Conservation (phyloP, 2,329 filamentous ascomycete species). For the Reticulascus tulasneorum region DNA sequence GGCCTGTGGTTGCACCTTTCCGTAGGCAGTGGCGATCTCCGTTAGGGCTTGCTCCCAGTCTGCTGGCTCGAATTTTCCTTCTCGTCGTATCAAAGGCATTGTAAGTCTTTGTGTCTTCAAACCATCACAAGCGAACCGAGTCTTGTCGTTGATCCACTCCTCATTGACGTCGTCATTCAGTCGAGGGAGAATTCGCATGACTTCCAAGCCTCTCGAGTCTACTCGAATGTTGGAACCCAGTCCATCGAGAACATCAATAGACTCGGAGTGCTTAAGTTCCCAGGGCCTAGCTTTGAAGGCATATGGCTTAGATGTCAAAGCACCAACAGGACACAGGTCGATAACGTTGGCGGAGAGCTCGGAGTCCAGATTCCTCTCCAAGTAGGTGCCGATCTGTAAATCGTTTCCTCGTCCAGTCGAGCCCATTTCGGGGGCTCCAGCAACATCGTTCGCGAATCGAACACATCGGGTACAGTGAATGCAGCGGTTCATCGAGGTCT, state of each 20-base stretch:
- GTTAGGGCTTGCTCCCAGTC: constrained; percentile 94
- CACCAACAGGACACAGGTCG: constrained; percentile 95
- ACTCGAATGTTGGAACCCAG: constrained; percentile 93
- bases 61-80: constrained; percentile 86
- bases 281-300: constrained; percentile 95
- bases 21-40: constrained; percentile 78
- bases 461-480: constrained; percentile 99
- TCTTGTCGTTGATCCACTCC: constrained; percentile 99
- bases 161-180: constrained; percentile 98
- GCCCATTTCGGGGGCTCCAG: constrained; percentile 91
- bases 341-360: constrained; percentile 97
- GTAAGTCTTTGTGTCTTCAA: constrained; percentile 94
- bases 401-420: constrained; percentile 94
- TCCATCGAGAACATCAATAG: constrained; percentile 88
- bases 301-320: constrained; percentile 94
- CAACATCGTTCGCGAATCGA: constrained; percentile 95
- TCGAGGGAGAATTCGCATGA: constrained; percentile 89
- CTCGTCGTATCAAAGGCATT: constrained; percentile 81
- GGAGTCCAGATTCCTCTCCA: constrained; percentile 89
- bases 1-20: constrained; percentile 73
- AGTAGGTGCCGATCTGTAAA: constrained; percentile 96
- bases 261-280: constrained; percentile 95
- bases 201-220: constrained; percentile 88
- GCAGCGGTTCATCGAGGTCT: constrained; percentile 99
- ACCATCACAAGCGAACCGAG: constrained; percentile 92